phyloP scores from a whole-genome alignment of 257 asterid species.

The Phtheirospermum japonicum region DNA sequence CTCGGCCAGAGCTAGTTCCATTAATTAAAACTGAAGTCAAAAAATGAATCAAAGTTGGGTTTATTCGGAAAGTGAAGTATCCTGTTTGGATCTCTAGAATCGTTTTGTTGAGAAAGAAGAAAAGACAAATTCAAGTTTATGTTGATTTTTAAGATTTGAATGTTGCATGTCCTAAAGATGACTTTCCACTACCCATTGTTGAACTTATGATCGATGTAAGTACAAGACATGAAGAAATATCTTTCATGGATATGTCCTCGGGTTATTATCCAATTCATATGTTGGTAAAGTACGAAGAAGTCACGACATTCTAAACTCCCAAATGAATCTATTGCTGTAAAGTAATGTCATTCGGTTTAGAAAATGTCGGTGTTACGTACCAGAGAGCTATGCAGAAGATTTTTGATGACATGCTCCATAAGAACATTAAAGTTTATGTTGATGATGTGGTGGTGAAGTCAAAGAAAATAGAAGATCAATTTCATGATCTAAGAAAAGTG shows the following conservation, averaged over 20 bases:
- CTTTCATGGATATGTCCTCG: neutral
- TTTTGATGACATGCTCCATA: neutral
- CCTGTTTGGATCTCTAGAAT: neutral
- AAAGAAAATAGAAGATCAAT: neutral
- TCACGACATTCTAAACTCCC: neutral
- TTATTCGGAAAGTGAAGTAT: too few relatives aligned
- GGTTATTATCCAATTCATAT: neutral
- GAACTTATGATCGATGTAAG: neutral
- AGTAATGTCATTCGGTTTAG: neutral
- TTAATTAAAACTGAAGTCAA: neutral
- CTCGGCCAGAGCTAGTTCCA: neutral
- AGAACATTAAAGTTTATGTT: neutral
- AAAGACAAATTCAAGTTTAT: neutral
- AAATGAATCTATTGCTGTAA: neutral
- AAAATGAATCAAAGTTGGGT: neutral
- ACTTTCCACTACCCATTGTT: neutral
- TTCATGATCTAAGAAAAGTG: neutral
- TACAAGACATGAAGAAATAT: neutral
- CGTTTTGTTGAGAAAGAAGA: neutral
- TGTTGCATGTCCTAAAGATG: neutral
- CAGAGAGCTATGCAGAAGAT: neutral
- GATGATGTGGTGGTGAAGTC: neutral
- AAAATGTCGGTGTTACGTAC: neutral
- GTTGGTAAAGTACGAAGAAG: neutral
- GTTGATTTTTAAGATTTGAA: neutral